Percentiles rank a stretch among this genome's conserved stretches.
These are phyloP conservation scores for Colletotrichum siamense DNA, from an alignment of 2,329 filamentous ascomycete species.

Conservation along the genomic window DNA sequence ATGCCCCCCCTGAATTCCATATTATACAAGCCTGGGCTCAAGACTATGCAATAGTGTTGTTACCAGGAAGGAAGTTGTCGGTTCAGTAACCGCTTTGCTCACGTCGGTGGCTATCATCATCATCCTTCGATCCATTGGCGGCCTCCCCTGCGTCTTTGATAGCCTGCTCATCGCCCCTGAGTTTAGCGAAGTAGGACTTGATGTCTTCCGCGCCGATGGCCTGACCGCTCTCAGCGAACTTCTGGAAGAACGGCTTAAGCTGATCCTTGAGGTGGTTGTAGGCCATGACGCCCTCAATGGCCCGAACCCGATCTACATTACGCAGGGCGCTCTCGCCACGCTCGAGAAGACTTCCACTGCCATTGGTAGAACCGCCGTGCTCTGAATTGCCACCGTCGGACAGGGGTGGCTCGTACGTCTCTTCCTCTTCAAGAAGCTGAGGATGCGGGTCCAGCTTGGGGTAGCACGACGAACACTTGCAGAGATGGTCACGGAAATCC, in stretches of 20 bases:
- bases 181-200: conserved; percentile 93
- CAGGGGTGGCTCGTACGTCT: conserved; percentile 89
- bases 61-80: neutral
- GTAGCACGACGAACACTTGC: conserved; percentile 84
- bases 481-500: conserved; percentile 81
- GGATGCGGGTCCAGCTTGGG: conserved; percentile 72
- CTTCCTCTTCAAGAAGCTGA: conserved; percentile 92
- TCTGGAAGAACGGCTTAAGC: conserved; percentile 91
- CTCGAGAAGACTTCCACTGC: conserved; percentile 85
- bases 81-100: conserved; percentile 61
- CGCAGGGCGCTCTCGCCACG: conserved; percentile 91
- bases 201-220: conserved; percentile 94
- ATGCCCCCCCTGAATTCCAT: neutral
- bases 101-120: conserved; percentile 43
- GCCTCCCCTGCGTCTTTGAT: conserved; percentile 68
- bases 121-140: conserved; percentile 43
- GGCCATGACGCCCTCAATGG: conserved; percentile 97
- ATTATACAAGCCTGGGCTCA: neutral
- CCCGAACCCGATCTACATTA: conserved; percentile 89
- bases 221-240: conserved; percentile 90
- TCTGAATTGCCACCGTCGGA: conserved; percentile 68
- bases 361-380: conserved; percentile 62
- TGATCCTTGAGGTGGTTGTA: conserved; percentile 97
- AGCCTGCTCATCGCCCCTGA: conserved; percentile 84
- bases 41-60: neutral